Percentiles rank a stretch among this genome's conserved stretches.
These are phyloP conservation scores for Nannochloropsis granulata DNA, from an alignment of 108 stramenopile genomes.

Conservation along the genomic window DNA sequence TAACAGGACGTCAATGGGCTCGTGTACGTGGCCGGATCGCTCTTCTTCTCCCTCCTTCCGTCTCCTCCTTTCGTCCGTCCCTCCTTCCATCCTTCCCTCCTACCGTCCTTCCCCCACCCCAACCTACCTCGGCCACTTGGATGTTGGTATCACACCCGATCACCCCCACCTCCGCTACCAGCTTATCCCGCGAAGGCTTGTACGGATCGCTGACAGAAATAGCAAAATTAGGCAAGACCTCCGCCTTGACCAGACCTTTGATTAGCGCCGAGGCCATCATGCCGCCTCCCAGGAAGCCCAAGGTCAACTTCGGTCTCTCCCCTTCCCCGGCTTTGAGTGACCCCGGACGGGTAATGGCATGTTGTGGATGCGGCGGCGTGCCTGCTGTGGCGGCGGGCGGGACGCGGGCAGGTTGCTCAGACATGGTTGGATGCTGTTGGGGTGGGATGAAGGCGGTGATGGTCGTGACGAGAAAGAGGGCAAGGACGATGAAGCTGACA, in stretches of 20 bases:
- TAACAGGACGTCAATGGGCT: no score
- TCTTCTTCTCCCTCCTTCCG: no score
- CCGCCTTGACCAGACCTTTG: conserved; percentile 15
- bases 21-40: no score
- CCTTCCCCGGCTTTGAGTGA: background rate
- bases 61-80: no score
- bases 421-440: background rate
- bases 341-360: background rate
- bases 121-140: background rate
- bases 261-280: conserved; percentile 44
- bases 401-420: background rate
- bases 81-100: no score
- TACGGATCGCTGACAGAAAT: background rate
- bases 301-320: background rate
- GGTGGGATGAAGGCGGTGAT: background rate
- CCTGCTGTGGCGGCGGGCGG: background rate
- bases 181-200: background rate
- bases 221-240: background rate
- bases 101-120: no score
- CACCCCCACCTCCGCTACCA: background rate
- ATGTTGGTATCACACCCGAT: background rate
- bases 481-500: background rate
- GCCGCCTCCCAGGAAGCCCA: conserved; percentile 44
- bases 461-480: background rate
- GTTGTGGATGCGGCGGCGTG: background rate